A percentile compares a stretch with the other conserved stretches of the same genome.
phyloP scores from a whole-genome alignment of 345 rosid genomes.

The Eucalyptus tenuipes region DNA sequence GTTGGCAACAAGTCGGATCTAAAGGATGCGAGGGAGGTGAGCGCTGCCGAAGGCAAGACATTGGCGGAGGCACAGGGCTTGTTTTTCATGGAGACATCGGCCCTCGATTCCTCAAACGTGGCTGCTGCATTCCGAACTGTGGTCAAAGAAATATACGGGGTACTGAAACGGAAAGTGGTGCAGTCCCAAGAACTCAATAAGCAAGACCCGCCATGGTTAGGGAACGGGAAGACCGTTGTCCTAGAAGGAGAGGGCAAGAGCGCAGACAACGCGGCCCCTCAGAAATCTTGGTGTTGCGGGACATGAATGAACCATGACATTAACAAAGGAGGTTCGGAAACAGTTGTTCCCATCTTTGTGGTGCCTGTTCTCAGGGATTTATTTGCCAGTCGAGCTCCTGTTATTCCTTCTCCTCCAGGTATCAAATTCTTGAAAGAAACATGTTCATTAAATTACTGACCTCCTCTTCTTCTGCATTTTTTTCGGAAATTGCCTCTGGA shows the following conservation, averaged over 20 bases:
- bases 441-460: not conserved
- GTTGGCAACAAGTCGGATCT: not conserved
- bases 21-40: not conserved
- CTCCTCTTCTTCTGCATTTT: not conserved
- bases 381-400: not conserved
- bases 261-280: not conserved
- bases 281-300: not conserved
- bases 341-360: not conserved
- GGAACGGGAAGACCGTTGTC: not conserved
- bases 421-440: not conserved
- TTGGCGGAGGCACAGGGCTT: not conserved
- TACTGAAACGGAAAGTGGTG: not conserved
- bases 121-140: not conserved
- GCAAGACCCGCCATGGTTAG: not conserved
- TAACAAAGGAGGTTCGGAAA: not conserved
- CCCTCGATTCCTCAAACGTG: not conserved
- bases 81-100: not conserved
- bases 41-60: not conserved
- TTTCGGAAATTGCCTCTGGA: not conserved
- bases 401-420: not conserved
- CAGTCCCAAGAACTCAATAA: not conserved
- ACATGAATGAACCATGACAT: not conserved
- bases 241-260: not conserved
- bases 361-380: not conserved
- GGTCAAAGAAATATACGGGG: not conserved